Base-by-base conservation (phyloP, 345 rosid genomes). In the Boechera retrofracta region DNA sequence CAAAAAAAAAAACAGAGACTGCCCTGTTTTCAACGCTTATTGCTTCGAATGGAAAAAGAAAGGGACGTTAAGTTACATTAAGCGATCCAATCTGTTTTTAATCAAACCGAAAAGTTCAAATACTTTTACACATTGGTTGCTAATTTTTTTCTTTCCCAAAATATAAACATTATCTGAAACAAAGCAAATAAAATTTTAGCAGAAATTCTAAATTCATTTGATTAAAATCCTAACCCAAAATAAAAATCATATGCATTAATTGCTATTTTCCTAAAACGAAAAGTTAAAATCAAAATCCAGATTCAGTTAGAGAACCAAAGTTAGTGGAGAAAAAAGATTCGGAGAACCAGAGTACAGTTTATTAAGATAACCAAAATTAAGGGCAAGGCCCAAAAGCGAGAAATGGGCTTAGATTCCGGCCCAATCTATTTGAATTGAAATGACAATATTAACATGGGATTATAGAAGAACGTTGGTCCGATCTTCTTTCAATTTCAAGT, bases 401-500 rank as follows among this genome's bases (percentile, higher is more conserved):
- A 18, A 13, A 48, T 29, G 62, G 67, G 71, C 54, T 33, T 62
- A 0, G 6, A 7, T 7, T 21, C 1, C 5, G 16, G 51, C 81
- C 77, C 69, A 51, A 7, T 51, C 0, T 0, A 5, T 16, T 1
- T 21, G 16, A 0, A 0, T 6, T n/a, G 21, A 21, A 70, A 63
- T 47, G 68, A 56, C 54, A 13, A 4, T 47, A 56, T 0, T 12
- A 7, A 16, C 47, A 52, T 61, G 18, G 7, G 5, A 6, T 49
- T 4, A n/a, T 47, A 1, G 65, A 67, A 66, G 42, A 51, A 51
- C 68, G 73, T 68, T 58, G 48, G 35, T 32, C 54, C 63, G 73
- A 72, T 72, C 55, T 29, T 66, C 73, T 36, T 70, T 69, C 33
- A 45, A 47, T 71, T 77, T 77, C 80, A 69, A 77, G 74, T 77